Percentiles rank a stretch among this genome's conserved stretches.
phyloP scores from a whole-genome alignment of 2,329 filamentous ascomycete species.

The Penicillium sp. region DNA sequence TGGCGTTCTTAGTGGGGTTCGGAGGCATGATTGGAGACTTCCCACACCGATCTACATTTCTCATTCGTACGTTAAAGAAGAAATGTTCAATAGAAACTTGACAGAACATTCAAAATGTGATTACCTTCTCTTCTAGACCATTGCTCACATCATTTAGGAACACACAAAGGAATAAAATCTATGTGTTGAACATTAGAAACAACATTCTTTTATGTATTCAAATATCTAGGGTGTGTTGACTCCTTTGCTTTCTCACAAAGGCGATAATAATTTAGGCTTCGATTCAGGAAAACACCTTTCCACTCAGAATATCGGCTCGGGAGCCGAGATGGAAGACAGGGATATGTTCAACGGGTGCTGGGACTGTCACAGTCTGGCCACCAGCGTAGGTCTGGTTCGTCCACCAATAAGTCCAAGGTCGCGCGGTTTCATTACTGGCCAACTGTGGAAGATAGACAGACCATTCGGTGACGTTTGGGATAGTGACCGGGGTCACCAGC shows the following conservation, averaged over 20 bases:
- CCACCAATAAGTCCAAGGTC: conserved; percentile 45
- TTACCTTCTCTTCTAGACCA: no score
- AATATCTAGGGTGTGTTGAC: no score
- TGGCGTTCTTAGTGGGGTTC: no score
- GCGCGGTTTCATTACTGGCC: conserved; percentile 16
- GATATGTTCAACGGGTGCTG: conserved; percentile 38
- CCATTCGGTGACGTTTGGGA: conserved; percentile 39
- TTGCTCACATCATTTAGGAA: no score
- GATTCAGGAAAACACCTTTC: conserved; percentile 13
- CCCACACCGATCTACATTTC: no score
- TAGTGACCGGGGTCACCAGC: conserved; percentile 39
- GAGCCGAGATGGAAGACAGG: conserved; percentile 60
- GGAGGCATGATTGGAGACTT: no score
- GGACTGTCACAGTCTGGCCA: conserved; percentile 30
- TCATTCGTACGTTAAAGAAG: no score
- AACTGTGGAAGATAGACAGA: conserved; percentile 38
- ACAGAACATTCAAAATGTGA: no score
- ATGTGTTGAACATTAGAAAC: no score
- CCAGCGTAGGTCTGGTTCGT: conserved; percentile 42
- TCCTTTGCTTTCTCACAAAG: neutral
- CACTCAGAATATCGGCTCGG: conserved; percentile 69
- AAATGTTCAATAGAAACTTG: no score
- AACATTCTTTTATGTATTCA: no score
- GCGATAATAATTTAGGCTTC: neutral
- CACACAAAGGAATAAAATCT: no score